phyloP scores from a whole-genome alignment of 306 rosid species.

The Lotus japonicus region DNA sequence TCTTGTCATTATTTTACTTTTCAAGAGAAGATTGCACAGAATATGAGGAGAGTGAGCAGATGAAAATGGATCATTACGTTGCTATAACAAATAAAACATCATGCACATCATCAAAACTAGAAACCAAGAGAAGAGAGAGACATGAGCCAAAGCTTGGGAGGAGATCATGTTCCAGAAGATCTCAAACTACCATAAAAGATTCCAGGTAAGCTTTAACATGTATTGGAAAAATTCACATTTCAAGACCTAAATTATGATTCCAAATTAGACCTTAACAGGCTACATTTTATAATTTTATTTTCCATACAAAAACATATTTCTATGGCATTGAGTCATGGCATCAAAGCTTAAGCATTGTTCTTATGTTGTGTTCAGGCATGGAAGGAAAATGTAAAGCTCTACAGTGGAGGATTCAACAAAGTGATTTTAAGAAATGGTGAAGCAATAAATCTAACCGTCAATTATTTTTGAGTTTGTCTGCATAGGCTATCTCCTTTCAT shows the following conservation, averaged over 20 bases:
- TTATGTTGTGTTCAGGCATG: conserved; percentile 34
- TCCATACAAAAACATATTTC: not conserved
- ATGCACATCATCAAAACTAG: not conserved
- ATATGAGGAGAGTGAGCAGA: not conserved
- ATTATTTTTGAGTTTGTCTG: not conserved
- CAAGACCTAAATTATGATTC: too few species aligned
- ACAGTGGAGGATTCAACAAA: not conserved
- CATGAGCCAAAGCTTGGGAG: conserved; percentile 29
- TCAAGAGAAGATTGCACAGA: conserved; percentile 22
- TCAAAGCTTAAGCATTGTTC: not conserved
- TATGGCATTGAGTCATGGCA: not conserved
- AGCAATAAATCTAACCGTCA: not conserved
- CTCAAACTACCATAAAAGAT: conserved; percentile 37
- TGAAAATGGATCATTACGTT: not conserved
- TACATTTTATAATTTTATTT: not conserved
- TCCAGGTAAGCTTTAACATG: conserved; percentile 38
- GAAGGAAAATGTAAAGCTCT: conserved; percentile 26
- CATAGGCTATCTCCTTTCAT: too few species aligned
- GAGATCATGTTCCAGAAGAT: conserved; percentile 15
- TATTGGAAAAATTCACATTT: too few species aligned
- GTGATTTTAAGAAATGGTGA: not conserved
- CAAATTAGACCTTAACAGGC: too few species aligned
- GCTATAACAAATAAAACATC: conserved; percentile 2
- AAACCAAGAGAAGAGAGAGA: conserved; percentile 9
- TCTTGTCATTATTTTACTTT: conserved; percentile 29